Base-by-base conservation (phyloP, 495 filamentous ascomycete genomes). In the Penicillium diatomitis region DNA sequence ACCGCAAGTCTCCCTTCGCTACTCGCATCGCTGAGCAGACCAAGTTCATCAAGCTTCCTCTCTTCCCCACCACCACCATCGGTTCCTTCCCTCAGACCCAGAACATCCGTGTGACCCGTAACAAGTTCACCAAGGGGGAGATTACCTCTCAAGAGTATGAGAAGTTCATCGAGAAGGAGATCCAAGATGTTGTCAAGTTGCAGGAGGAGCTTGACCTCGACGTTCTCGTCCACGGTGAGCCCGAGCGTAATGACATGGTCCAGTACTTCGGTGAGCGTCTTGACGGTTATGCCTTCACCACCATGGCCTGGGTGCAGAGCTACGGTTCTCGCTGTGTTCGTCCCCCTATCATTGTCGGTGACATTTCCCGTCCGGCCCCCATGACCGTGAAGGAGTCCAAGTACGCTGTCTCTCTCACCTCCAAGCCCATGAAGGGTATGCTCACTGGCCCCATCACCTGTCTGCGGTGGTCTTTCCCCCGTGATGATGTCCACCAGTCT, bases 321-420 rank as follows among this genome's bases (percentile, higher is more conserved):
- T 98, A 98, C 72, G 92, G 92, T 55, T 96, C 91, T 49, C 94
- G 92, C 60, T 97, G 94, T 70, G 92, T 98, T 53, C 86, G 92
- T 61, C 92, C 92, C 51, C 92, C 92, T 38, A 98, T 98, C 73
- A 86, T 98, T 60, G 92, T 97, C 59, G 92, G 92, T 72, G 92
- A 98, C 65, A 87, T 98, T 71, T 96, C 90, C 49, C 90, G 92
- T 60, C 92, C 92, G 31, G 81, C 79, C 50, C 87, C 92, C 45
- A 98, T 98, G 94, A 96, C 94, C 53, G 92, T 98, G 72, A 98
- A 97, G 84, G 92, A 98, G 81, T 95, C 89, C 67, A 92, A 97
- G 79, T 98, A 95, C 69, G 92, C 92, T 55, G 89, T 86, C 48
- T 90, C 87, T 37, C 82, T 96, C 74, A 88, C 91, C 66, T 90